Base-by-base conservation (phyloP, 345 rosid species). In the Eucalyptus cloeziana region DNA sequence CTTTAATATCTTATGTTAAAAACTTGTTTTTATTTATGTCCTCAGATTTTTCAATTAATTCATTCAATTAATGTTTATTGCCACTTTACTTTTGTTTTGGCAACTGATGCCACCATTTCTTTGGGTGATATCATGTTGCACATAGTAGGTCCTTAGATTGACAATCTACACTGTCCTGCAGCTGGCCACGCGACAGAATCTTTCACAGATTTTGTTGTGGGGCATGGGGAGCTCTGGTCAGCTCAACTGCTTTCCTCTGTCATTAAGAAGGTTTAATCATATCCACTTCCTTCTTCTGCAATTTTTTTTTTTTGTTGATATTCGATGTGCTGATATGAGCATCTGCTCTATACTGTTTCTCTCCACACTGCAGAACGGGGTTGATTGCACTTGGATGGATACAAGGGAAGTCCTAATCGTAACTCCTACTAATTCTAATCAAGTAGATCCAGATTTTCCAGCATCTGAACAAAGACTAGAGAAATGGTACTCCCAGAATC, bases 101-200 rank as follows among this genome's bases (percentile, higher is more conserved):
- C 67, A 51, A 21, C n/a, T 16, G 40, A 8, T 50, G 62, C 58
- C 58, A 27, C 17, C 27, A 40, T 60, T 86, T 86, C 16, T 58
- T 33, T 87, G 80, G 33, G 49, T n/a, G 67, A 37, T 40, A 45
- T 45, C 30, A 7, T 43, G 54, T 58, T 87, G 87, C 87, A 37
- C 62, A 52, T 62, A 13, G 49, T 87, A 49, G 88, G 27, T 87
- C 30, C 44, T 87, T n/a, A 56, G 40, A 79, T 56, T 49, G 86
- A 88, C 16, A 33, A 50, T 88, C 86, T 50, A 88, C 62, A 40
- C 40, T 60, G 25, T 62, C 31, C 85, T 93, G 93, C 95, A 97
- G 99, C 99, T 81, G 99, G 99, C 81, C 99, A 98, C 91, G 99
- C 96, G 16, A 95, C 99, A 12, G 99, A 98, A 92, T 97, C 99